These are phyloP conservation scores for Planoprotostelium fungivorum DNA, from an alignment of 78 protist genomes.

Conservation along the genomic window DNA sequence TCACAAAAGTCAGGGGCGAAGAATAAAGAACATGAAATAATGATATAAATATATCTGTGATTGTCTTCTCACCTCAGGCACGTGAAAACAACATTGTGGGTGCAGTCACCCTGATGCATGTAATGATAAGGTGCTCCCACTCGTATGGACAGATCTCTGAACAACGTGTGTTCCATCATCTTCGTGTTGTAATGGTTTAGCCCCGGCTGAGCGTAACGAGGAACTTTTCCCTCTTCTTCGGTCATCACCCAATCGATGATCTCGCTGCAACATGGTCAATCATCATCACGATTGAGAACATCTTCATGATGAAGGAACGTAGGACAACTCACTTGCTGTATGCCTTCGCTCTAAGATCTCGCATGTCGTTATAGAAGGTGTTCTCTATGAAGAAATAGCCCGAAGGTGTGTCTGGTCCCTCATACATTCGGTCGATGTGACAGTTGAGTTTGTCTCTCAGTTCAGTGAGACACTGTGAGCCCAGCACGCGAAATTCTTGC, in stretches of 20 bases:
- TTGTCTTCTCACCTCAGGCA: not conserved
- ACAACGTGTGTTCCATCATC: conserved; percentile 17
- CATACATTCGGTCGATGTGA: conserved; percentile 24
- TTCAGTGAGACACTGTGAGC: conserved; percentile 44
- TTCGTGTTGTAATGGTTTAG: not conserved
- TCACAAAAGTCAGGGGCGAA: too few species aligned
- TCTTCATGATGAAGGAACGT: too few species aligned
- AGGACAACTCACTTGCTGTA: conserved; percentile 28
- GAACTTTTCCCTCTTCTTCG: not conserved
- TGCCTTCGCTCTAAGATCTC: conserved; percentile 4
- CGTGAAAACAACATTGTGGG: conserved; percentile 25
- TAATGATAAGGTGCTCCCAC: conserved; percentile 39
- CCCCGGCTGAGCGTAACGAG: conserved; percentile 1
- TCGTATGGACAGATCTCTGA: conserved; percentile 20
- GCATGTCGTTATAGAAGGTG: conserved; percentile 38
- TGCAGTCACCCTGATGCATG: not conserved
- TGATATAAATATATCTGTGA: conserved; percentile 3
- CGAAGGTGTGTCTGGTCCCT: conserved; percentile 25
- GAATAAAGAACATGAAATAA: conserved; percentile 3
- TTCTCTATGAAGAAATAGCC: conserved; percentile 47
- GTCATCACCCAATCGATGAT: conserved; percentile 13
- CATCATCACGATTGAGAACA: too few species aligned
- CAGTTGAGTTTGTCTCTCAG: conserved; percentile 51
- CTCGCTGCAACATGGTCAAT: not conserved
- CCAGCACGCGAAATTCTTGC: conserved; percentile 30